Percentiles rank a stretch among this genome's conserved stretches.
phyloP scores from a whole-genome alignment of 352 stramenopile species.

The Aphanomyces astaci region DNA sequence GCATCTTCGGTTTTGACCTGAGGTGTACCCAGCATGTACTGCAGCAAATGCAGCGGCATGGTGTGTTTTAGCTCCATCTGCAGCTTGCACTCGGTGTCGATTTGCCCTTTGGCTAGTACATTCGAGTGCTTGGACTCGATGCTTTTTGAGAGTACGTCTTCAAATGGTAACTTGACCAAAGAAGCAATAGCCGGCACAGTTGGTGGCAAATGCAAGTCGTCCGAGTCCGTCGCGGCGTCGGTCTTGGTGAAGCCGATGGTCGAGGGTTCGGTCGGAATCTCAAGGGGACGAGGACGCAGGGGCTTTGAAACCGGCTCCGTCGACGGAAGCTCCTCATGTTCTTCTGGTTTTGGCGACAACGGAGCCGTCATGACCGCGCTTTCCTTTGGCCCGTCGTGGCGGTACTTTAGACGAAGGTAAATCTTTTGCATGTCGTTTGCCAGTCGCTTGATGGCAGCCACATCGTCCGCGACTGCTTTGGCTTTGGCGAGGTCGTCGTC shows the following conservation, averaged over 20 bases:
- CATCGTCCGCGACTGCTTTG: slow-evolving; percentile 11
- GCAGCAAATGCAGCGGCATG: not conserved
- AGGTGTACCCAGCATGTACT: too few relatives aligned
- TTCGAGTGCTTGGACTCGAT: not conserved
- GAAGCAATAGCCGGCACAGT: not conserved
- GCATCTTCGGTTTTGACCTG: too few relatives aligned
- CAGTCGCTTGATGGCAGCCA: slow-evolving; percentile 1
- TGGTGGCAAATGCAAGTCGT: not conserved
- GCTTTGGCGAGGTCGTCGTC: slow-evolving; percentile 3
- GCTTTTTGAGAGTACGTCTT: not conserved
- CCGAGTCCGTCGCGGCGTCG: slow-evolving; percentile 12
- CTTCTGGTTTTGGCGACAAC: not conserved
- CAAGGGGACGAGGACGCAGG: not conserved
- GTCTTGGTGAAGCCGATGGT: not conserved
- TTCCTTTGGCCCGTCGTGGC: not conserved
- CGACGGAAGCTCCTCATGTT: not conserved
- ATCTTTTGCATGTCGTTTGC: slow-evolving; percentile 16
- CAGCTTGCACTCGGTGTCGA: not conserved
- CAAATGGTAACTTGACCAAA: not conserved
- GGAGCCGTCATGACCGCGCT: not conserved
- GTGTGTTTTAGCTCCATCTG: not conserved
- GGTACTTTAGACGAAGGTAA: slow-evolving; percentile 4
- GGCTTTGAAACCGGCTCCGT: not conserved
- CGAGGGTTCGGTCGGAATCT: not conserved
- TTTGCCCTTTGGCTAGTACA: not conserved